phyloP scores from a whole-genome alignment of 129 eudicot genomes.

The Chrysanthemum makinoi region DNA sequence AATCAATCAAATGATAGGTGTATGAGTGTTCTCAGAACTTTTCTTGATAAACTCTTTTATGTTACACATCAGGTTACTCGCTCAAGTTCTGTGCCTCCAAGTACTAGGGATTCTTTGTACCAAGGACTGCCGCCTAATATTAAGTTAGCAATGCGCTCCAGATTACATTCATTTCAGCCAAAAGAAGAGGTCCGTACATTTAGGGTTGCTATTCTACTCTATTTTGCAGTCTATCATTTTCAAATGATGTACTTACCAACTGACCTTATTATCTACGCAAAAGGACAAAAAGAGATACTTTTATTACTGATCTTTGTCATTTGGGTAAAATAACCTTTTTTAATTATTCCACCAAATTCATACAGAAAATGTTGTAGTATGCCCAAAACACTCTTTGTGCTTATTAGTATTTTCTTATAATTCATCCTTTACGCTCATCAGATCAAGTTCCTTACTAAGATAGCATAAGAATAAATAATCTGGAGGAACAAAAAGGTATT shows the following conservation, averaged over 20 bases:
- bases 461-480: too few relatives aligned
- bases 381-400: too few relatives aligned
- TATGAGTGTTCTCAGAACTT: neutral
- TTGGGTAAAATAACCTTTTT: neutral
- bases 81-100: slow-evolving; percentile 86
- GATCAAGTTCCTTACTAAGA: too few relatives aligned
- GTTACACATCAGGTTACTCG: slow-evolving; percentile 64
- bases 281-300: neutral
- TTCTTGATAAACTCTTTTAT: neutral
- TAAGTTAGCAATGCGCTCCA: slow-evolving; percentile 76
- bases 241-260: neutral
- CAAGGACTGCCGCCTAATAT: slow-evolving; percentile 94
- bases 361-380: too few relatives aligned
- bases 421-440: too few relatives aligned
- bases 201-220: too few relatives aligned
- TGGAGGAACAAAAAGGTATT: too few relatives aligned
- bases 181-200: slow-evolving; percentile 67
- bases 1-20: neutral
- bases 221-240: too few relatives aligned
- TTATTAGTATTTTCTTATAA: too few relatives aligned
- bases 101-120: slow-evolving; percentile 83
- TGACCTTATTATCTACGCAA: neutral
- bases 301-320: neutral
- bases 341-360: too few relatives aligned
- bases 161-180: slow-evolving; percentile 61